Evolutionary conservation across 371 early-diverging fungal genomes (phyloP).

Genomic region (Syncephalastrum contaminatum): DNA sequence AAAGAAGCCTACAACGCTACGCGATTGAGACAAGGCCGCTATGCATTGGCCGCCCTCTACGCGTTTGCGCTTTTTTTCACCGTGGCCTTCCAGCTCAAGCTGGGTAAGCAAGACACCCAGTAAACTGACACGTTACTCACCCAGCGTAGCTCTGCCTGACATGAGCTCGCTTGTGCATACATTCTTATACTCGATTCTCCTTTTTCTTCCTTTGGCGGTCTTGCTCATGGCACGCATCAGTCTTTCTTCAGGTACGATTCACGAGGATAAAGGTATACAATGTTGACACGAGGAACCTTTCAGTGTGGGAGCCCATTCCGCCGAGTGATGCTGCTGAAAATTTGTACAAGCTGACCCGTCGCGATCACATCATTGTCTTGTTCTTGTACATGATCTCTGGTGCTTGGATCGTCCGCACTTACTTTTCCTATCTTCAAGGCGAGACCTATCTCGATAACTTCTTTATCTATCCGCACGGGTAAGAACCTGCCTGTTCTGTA

Average conservation of each 20-base stretch:
- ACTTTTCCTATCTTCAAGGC: constrained; percentile 3
- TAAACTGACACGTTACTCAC: not conserved
- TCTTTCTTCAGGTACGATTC: not conserved
- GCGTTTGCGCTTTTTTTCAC: constrained; percentile 11
- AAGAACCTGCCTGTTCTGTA: not conserved
- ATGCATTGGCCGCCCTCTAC: constrained; percentile 3
- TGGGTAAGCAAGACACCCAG: constrained; percentile 1
- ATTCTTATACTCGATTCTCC: not conserved
- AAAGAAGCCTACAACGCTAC: constrained; percentile 10
- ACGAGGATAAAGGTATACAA: no score
- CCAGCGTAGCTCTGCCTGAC: constrained; percentile 5
- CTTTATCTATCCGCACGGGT: constrained; percentile 15
- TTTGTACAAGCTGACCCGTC: not conserved
- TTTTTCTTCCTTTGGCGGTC: constrained; percentile 4
- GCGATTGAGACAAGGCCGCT: constrained; percentile 1
- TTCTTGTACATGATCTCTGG: constrained; percentile 3
- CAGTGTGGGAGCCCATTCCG: constrained; percentile 15
- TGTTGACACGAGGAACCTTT: no score
- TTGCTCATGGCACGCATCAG: not conserved
- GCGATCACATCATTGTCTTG: constrained; percentile 5
- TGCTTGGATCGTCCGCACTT: constrained; percentile 6
- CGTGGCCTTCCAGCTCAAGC: constrained; percentile 7
- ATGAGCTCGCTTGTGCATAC: constrained; percentile 3
- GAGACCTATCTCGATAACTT: constrained; percentile 9
- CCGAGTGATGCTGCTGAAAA: constrained; percentile 11